phyloP scores from a whole-genome alignment of 495 filamentous ascomycete species.

The Trichocladium uniseriatum region DNA sequence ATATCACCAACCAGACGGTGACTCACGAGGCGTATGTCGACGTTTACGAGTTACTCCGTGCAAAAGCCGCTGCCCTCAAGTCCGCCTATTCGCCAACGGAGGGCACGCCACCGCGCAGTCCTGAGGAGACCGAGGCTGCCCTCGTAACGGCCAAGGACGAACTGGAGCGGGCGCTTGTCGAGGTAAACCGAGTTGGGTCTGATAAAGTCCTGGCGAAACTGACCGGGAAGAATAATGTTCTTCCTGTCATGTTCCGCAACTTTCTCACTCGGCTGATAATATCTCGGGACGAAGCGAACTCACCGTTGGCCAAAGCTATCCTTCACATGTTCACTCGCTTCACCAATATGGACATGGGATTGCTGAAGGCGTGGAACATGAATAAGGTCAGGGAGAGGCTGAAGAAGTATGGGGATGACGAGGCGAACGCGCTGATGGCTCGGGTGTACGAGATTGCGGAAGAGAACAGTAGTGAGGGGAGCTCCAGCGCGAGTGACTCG shows the following conservation, averaged over 20 bases:
- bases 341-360: conserved; percentile 49
- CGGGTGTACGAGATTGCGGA: conserved; percentile 32
- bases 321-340: conserved; percentile 58
- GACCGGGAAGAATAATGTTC: conserved; percentile 28
- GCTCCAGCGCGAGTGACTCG: conserved; percentile 4
- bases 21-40: neutral
- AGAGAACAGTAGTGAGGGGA: conserved; percentile 19
- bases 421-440: conserved; percentile 41
- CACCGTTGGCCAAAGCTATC: conserved; percentile 52
- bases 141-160: conserved; percentile 5
- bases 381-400: conserved; percentile 53
- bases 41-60: conserved; percentile 4
- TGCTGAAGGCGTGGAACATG: conserved; percentile 58
- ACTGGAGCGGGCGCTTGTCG: conserved; percentile 14
- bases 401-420: conserved; percentile 55
- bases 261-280: conserved; percentile 58
- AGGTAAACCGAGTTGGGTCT: conserved; percentile 11
- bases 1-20: conserved; percentile 12
- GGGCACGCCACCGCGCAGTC: conserved; percentile 1
- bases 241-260: conserved; percentile 47
- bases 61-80: conserved; percentile 8
- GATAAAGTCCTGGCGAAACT: conserved; percentile 42
- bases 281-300: conserved; percentile 56
- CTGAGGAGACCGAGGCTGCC: conserved; percentile 7
- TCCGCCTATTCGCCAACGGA: conserved; percentile 4